Conservation (phyloP, 2,329 filamentous ascomycete species). For the Talaromyces amestolkiae region DNA sequence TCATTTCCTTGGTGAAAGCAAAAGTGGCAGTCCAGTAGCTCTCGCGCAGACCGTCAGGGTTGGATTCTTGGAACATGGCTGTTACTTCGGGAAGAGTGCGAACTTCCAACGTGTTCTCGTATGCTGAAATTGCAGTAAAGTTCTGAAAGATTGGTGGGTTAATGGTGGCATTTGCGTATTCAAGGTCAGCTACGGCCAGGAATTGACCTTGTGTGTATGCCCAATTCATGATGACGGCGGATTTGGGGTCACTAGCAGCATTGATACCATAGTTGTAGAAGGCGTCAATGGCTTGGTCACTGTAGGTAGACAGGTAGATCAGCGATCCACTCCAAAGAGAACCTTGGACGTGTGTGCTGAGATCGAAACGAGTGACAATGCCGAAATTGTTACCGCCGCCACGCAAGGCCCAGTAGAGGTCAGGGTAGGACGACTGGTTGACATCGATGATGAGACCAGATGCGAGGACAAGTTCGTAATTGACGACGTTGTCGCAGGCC, state of each 20-base stretch:
- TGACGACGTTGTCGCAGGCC: constrained; percentile 37
- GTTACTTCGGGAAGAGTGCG: constrained; percentile 34
- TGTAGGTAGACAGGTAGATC: constrained; percentile 30
- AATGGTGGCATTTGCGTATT: constrained; percentile 39
- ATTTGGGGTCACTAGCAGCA: constrained; percentile 34
- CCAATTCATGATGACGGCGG: constrained; percentile 36
- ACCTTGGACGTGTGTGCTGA: constrained; percentile 39
- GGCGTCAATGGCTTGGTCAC: constrained; percentile 32
- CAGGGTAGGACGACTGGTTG: constrained; percentile 29
- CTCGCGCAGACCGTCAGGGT: constrained; percentile 34
- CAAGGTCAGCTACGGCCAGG: constrained; percentile 34
- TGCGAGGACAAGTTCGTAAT: constrained; percentile 34
- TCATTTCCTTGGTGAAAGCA: constrained; percentile 30
- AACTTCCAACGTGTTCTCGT: constrained; percentile 31
- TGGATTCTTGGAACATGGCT: constrained; percentile 33
- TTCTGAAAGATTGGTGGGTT: constrained; percentile 38
- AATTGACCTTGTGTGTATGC: constrained; percentile 27
- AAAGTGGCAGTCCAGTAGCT: constrained; percentile 36
- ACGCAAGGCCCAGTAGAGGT: constrained; percentile 43
- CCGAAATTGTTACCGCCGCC: constrained; percentile 43
- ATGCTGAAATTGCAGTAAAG: constrained; percentile 34
- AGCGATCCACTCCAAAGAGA: constrained; percentile 41
- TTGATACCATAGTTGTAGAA: constrained; percentile 33
- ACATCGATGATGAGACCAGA: constrained; percentile 34
- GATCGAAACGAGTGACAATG: constrained; percentile 41